Evolutionary conservation across 2,329 filamentous ascomycete genomes (phyloP).

Genomic region (Colletotrichum tamarilloi): DNA sequence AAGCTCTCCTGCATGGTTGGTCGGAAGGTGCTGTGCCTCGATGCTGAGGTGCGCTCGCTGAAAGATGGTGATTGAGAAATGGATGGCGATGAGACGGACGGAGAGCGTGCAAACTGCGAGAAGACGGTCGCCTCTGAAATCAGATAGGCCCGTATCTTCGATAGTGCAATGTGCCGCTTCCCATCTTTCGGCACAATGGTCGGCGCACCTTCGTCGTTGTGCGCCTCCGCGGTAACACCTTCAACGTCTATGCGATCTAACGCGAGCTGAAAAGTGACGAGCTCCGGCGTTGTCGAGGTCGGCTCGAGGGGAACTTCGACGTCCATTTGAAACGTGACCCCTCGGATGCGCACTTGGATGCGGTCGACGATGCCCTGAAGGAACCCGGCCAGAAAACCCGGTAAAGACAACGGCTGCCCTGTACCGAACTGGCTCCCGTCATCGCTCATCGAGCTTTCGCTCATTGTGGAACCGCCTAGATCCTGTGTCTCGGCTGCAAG

Average conservation of each 20-base stretch:
- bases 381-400: constrained; percentile 76
- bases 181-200: constrained; percentile 65
- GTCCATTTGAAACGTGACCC: constrained; percentile 75
- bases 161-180: constrained; percentile 73
- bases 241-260: constrained; percentile 75
- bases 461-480: constrained; percentile 68
- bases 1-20: constrained; percentile 37
- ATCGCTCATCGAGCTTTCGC: constrained; percentile 71
- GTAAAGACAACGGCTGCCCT: constrained; percentile 75
- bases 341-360: constrained; percentile 72
- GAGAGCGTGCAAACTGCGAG: constrained; percentile 66
- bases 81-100: constrained; percentile 63
- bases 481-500: constrained; percentile 72
- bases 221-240: constrained; percentile 64
- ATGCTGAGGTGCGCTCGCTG: constrained; percentile 41
- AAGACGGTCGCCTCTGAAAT: constrained; percentile 77
- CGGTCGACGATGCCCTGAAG: constrained; percentile 80
- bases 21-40: constrained; percentile 39
- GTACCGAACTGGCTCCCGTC: constrained; percentile 73
- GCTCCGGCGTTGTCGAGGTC: constrained; percentile 58
- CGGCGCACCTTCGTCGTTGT: constrained; percentile 45
- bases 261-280: constrained; percentile 73
- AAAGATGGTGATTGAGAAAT: constrained; percentile 58
- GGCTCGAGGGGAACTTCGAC: constrained; percentile 65
- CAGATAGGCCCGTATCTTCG: constrained; percentile 71